Percentiles rank a stretch among this genome's conserved stretches.
These are phyloP conservation scores for Venturia asperata DNA, from an alignment of 2,329 filamentous ascomycete genomes.

Conservation along the genomic window DNA sequence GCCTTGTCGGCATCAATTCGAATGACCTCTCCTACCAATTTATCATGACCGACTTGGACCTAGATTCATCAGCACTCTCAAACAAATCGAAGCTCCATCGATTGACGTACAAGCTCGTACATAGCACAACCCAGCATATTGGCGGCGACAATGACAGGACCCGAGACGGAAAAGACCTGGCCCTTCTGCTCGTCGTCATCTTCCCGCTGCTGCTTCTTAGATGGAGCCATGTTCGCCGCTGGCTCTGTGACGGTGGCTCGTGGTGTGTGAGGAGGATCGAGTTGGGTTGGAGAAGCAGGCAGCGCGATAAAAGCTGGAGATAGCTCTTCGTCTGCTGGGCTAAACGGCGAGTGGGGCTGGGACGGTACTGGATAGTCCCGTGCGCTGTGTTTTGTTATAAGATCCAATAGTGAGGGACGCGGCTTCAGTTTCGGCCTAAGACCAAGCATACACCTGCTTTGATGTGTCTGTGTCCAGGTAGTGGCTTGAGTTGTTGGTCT, in stretches of 20 bases:
- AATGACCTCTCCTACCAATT: slow-evolving; percentile 94
- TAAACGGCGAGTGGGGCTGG: slow-evolving; percentile 27
- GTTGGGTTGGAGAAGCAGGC: slow-evolving; percentile 14
- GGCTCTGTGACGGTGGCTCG: neutral
- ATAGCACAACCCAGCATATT: slow-evolving; percentile 99
- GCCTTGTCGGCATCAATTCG: slow-evolving; percentile 92
- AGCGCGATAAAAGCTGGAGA: slow-evolving; percentile 24
- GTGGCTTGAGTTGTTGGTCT: neutral
- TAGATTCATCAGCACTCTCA: slow-evolving; percentile 31
- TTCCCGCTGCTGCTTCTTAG: slow-evolving; percentile 17
- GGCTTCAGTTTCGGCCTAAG: slow-evolving; percentile 51
- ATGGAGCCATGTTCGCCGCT: slow-evolving; percentile 17
- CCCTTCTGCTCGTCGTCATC: slow-evolving; percentile 32
- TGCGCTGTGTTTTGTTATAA: slow-evolving; percentile 47
- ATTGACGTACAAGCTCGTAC: slow-evolving; percentile 80
- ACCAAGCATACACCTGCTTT: slow-evolving; percentile 42
- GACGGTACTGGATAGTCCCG: slow-evolving; percentile 38
- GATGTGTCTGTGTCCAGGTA: neutral
- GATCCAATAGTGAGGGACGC: slow-evolving; percentile 56
- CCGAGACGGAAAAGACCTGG: slow-evolving; percentile 64
- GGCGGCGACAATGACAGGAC: slow-evolving; percentile 91
- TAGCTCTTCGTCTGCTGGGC: slow-evolving; percentile 15
- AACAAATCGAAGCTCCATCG: slow-evolving; percentile 10
- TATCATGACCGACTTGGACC: slow-evolving; percentile 88
- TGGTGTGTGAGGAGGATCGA: slow-evolving; percentile 10